phyloP scores from a whole-genome alignment of 768 basidiomycete genomes.

The Cystofilobasidium bisporidii region DNA sequence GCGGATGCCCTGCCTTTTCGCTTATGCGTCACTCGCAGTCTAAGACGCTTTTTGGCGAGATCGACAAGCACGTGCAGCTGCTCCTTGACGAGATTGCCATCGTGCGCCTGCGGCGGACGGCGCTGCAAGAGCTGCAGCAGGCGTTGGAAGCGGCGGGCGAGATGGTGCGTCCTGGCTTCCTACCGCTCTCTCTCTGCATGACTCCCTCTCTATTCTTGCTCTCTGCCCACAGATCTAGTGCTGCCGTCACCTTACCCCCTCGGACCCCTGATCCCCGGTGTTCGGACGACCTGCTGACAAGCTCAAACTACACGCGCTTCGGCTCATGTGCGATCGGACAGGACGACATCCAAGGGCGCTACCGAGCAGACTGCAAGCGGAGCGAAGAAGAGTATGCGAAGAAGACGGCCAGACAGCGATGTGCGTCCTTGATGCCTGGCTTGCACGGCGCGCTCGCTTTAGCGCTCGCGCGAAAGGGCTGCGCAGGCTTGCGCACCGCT shows the following conservation, averaged over 20 bases:
- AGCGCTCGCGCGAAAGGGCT: too few relatives aligned
- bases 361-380: background rate
- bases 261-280: too few relatives aligned
- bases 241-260: too few relatives aligned
- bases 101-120: background rate
- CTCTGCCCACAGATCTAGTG: too few relatives aligned
- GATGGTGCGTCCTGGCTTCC: background rate
- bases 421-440: background rate
- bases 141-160: background rate
- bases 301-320: too few relatives aligned
- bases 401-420: background rate
- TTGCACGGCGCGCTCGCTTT: too few relatives aligned
- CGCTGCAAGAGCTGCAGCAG: background rate
- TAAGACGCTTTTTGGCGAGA: constrained; percentile 1
- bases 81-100: background rate
- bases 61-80: background rate
- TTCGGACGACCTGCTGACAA: too few relatives aligned
- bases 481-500: too few relatives aligned
- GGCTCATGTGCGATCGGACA: too few relatives aligned
- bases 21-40: too few relatives aligned
- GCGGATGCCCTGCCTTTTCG: too few relatives aligned
- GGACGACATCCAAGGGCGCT: background rate
- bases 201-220: too few relatives aligned
- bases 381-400: background rate
- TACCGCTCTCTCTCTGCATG: background rate